Evolutionary conservation across 2,329 filamentous ascomycete genomes (phyloP), one percentile per base, ranked within the genome.

Genomic region (Herpotrichia juniperi): DNA sequence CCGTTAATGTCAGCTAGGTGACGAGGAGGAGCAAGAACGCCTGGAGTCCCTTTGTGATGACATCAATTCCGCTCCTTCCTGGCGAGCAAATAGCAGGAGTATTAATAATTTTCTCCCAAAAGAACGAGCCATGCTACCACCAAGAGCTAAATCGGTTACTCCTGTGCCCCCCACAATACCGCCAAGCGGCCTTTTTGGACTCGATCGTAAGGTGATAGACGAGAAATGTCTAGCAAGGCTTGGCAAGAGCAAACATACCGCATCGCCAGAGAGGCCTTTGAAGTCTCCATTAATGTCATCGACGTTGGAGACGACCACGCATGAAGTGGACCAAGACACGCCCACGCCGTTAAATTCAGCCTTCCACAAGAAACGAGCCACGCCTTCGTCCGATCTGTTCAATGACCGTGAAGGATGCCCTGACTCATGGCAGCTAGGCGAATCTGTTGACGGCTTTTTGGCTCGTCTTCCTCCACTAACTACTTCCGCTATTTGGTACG

Each of bases 381-480:
- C 24, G 52, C 43, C 56, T n/a, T 48, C 40, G 17, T 39, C 48
- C 6, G 51, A 62, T 21, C 51, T 67, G 2, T 57, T 62, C 72
- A 89, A 90, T 64, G 80, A 81, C 1, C 86, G 85, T 58, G 79
- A 83, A 50, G 83, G 82, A 28, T 51, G 79, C 1, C 47, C 70
- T 0, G 69, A 64, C 55, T 86, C 83, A 22, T 86, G 87, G 78
- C 87, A 88, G 68, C 77, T 87, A 24, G 76, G 76, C 1, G 89
- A 93, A 66, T 82, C 81, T 0, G 74, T 89, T 1, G 72, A 83
- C 7, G 80, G 82, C 1, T 96, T 96, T 61, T 73, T 94, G 2
- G 53, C 74, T 8, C 85, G 90, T 8, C 77, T 93, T 0, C 87
- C 88, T 0, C 89, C 91, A 0, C 80, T 81, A 3, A 87, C 81